Base-by-base conservation (phyloP, 2,329 filamentous ascomycete species). In the Penicillium sp. region DNA sequence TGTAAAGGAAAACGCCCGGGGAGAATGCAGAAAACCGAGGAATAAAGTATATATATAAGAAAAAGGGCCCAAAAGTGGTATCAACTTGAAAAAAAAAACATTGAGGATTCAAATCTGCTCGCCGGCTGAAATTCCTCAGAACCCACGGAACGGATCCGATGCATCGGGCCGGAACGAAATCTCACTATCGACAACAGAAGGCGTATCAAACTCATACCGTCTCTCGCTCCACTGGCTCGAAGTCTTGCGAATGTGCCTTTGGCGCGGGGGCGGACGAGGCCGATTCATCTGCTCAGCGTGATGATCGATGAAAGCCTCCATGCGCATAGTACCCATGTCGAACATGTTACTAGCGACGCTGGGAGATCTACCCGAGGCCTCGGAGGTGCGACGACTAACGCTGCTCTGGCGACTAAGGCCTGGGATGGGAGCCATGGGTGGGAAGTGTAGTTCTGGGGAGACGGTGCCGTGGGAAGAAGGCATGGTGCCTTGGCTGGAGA, bases 281-380 rank as follows among this genome's bases (percentile, higher is more conserved):
- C 69, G 69, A 48, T 65, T 64, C 9, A 67, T 61, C 24, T 73
- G 55, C 10, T 64, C 61, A 1, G 61, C 68, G 10, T 72, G 70
- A 32, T 77, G 76, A 59, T 86, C 83, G 62, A 99, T 95, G 71
- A 97, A 99, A 0, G 94, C 94, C 72, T 97, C 93, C 93, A 99
- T 97, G 27, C 94, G 86, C 44, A 97, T 86, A 2, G 92, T 97
- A 1, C 92, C 92, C 54, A 95, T 89, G 64, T 95, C 92, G 67
- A 94, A 94, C 76, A 94, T 92, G 71, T 83, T 82, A 53, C 72
- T 73, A 58, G 71, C 62, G 44, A 77, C 68, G 62, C 77, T 71
- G 58, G 83, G 69, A 2, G 76, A 55, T 27, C 24, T 27, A 8
- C 62, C 76, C 2, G 72, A 78, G 59, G 77, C 75, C 53, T 80